These are phyloP conservation scores for Acanthamoeba castellanii DNA, from an alignment of 208 protist genomes.

Conservation along the genomic window DNA sequence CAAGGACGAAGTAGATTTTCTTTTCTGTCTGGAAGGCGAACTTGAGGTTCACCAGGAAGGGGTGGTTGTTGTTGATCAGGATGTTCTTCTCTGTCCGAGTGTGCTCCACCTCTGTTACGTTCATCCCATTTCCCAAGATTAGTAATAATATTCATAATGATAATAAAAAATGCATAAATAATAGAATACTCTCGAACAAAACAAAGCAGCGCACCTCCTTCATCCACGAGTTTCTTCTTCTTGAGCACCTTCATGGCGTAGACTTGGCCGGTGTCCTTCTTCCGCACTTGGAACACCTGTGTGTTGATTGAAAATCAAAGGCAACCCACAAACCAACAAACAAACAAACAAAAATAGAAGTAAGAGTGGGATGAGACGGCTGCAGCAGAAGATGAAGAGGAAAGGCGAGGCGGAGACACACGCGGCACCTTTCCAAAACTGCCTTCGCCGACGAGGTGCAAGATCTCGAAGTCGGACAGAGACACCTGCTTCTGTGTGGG, in stretches of 20 bases:
- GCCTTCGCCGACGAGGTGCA: slow-evolving; percentile 82
- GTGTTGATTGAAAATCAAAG: background rate
- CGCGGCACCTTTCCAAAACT: slow-evolving; percentile 89
- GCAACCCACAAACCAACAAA: background rate
- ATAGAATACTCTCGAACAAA: no score
- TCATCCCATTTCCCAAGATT: background rate
- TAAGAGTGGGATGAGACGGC: background rate
- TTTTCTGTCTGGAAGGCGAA: slow-evolving; percentile 89
- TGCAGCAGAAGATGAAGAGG: background rate
- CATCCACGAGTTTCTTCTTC: slow-evolving; percentile 79
- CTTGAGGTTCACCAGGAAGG: slow-evolving; percentile 88
- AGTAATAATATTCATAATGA: background rate
- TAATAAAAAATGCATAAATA: no score
- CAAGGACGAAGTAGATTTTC: slow-evolving; percentile 75
- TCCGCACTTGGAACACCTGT: slow-evolving; percentile 88
- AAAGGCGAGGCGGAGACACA: no score
- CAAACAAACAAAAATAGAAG: background rate
- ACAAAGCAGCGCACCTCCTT: background rate
- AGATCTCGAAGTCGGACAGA: slow-evolving; percentile 79
- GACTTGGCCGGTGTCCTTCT: slow-evolving; percentile 84
- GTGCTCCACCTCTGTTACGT: slow-evolving; percentile 73
- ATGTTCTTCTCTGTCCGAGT: slow-evolving; percentile 82
- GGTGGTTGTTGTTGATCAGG: slow-evolving; percentile 83
- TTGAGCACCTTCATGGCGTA: slow-evolving; percentile 90
- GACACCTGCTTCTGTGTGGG: slow-evolving; percentile 26